A percentile compares a stretch with the other conserved stretches of the same genome.
phyloP scores from a whole-genome alignment of 306 rosid species.

The Prunus campanulata region DNA sequence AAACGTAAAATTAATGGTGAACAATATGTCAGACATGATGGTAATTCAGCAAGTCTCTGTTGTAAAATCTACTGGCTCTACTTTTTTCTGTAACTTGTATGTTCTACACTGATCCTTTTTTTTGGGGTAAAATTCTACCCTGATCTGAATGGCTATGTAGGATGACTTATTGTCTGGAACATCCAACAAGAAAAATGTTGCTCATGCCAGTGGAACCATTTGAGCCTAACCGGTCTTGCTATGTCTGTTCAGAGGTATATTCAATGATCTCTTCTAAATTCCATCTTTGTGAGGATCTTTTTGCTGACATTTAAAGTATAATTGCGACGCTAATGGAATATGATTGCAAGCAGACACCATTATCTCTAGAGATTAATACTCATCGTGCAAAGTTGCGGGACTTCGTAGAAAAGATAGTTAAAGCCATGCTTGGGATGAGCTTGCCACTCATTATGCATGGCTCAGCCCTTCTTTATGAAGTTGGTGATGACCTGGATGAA shows the following conservation, averaged over 20 bases:
- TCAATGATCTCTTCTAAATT: neutral
- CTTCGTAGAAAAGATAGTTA: constrained; percentile 81
- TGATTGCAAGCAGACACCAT: constrained; percentile 66
- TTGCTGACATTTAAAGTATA: constrained; percentile 5
- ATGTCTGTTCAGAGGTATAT: constrained; percentile 93
- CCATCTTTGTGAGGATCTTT: neutral
- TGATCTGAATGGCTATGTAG: constrained; percentile 33
- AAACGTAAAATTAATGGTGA: neutral
- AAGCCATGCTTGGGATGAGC: constrained; percentile 87
- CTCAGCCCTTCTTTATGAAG: constrained; percentile 77
- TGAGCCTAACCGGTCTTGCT: constrained; percentile 90
- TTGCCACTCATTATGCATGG: constrained; percentile 81
- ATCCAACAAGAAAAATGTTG: constrained; percentile 81
- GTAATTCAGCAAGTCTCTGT: constrained; percentile 2
- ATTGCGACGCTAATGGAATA: constrained; percentile 1
- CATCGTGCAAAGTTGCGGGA: constrained; percentile 73
- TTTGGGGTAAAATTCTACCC: neutral
- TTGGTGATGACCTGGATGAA: constrained; percentile 88
- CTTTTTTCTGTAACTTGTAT: neutral
- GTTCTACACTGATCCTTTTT: constrained; percentile 3
- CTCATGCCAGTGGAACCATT: constrained; percentile 98
- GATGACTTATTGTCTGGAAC: constrained; percentile 95
- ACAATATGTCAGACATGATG: neutral
- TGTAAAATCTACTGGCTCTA: neutral
- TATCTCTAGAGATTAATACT: constrained; percentile 82